These are phyloP conservation scores for Albatrellus ellisii DNA, from an alignment of 768 basidiomycete species.

Conservation along the genomic window DNA sequence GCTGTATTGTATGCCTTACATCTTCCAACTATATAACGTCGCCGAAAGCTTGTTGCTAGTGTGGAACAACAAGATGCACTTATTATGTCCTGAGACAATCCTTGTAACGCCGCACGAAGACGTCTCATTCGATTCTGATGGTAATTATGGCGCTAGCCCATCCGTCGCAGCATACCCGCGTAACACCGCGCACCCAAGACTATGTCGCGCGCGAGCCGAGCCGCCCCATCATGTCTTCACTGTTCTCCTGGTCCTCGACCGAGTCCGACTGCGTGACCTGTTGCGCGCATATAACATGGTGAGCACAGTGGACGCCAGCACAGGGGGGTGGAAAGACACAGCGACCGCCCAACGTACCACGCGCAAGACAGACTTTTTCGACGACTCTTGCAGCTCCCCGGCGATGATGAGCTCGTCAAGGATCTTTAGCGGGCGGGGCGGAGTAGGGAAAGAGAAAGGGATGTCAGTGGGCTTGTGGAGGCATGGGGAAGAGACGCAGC, in stretches of 20 bases:
- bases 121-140: too few relatives aligned
- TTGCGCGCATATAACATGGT: neutral
- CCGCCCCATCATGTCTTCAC: conserved; percentile 70
- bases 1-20: too few relatives aligned
- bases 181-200: too few relatives aligned
- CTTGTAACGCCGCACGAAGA: too few relatives aligned
- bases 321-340: neutral
- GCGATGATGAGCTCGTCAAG: conserved; percentile 89
- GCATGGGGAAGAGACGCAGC: neutral
- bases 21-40: too few relatives aligned
- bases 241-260: conserved; percentile 76
- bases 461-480: neutral
- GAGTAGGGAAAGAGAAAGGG: neutral
- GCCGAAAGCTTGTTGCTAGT: too few relatives aligned
- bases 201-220: conserved; percentile 47
- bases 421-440: conserved; percentile 31
- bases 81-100: too few relatives aligned
- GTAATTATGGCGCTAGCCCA: too few relatives aligned
- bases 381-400: conserved; percentile 90
- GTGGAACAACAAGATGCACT: too few relatives aligned
- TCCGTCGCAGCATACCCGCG: too few relatives aligned
- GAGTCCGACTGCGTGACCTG: conserved; percentile 80
- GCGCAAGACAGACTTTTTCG: conserved; percentile 55
- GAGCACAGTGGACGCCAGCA: conserved; percentile 1
- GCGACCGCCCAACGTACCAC: conserved; percentile 36